Evolutionary conservation across 495 filamentous ascomycete species (phyloP).

Genomic region (Entonaema liquescens): DNA sequence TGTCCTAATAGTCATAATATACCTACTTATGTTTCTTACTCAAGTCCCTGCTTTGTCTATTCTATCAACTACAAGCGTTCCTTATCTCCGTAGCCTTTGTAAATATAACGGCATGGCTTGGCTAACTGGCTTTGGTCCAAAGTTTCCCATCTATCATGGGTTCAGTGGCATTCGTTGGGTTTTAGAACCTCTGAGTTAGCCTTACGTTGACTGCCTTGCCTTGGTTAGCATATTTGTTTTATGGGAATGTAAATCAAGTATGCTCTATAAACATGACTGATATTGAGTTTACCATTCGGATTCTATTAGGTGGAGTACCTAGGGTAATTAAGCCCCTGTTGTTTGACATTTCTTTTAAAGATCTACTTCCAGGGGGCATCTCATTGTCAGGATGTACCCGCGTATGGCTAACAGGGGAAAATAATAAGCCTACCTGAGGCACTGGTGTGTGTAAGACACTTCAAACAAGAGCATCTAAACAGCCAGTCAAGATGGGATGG

Average conservation of each 20-base stretch:
- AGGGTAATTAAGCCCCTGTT: neutral
- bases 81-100: neutral
- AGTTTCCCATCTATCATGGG: too few species aligned
- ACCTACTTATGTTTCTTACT: too few species aligned
- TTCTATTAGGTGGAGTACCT: neutral
- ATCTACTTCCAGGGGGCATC: neutral
- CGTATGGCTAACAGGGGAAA: neutral
- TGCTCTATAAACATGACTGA: too few species aligned
- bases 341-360: neutral
- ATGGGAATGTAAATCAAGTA: too few species aligned
- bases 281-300: neutral
- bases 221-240: neutral
- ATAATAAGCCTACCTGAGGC: neutral
- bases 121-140: too few species aligned
- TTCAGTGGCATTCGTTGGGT: neutral
- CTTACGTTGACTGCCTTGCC: neutral
- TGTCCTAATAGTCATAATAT: too few species aligned
- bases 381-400: neutral
- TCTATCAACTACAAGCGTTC: neutral
- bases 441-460: neutral
- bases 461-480: neutral
- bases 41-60: neutral
- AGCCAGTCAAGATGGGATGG: neutral
- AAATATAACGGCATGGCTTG: neutral
- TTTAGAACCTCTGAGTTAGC: neutral